Evolutionary conservation across 768 basidiomycete genomes (phyloP).

Genomic region (Pleurotus platypus): DNA sequence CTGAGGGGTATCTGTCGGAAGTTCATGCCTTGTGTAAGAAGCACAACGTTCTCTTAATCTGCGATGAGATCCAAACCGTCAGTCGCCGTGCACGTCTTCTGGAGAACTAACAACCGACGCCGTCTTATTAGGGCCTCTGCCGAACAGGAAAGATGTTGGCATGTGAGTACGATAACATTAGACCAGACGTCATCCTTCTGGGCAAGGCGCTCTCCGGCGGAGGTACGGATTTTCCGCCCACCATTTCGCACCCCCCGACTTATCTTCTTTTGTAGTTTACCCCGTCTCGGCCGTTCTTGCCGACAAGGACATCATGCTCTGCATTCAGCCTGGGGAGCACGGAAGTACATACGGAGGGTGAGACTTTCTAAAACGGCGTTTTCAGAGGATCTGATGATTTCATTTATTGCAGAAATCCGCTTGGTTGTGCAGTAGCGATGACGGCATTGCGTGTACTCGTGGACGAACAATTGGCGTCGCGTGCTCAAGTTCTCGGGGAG

Average conservation of each 20-base stretch:
- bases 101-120: background rate
- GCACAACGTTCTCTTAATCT: constrained; percentile 93
- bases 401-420: constrained; percentile 63
- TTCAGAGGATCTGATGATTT: constrained; percentile 3
- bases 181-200: constrained; percentile 89
- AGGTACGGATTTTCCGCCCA: constrained; percentile 42
- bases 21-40: constrained; percentile 84
- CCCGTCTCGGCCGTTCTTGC: constrained; percentile 95
- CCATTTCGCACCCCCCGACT: background rate
- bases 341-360: constrained; percentile 95
- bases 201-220: constrained; percentile 98
- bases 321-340: constrained; percentile 93
- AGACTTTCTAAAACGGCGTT: constrained; percentile 20
- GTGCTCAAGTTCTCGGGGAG: constrained; percentile 76
- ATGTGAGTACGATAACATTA: constrained; percentile 80
- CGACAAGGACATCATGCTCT: constrained; percentile 89
- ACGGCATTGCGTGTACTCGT: constrained; percentile 89
- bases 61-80: constrained; percentile 97
- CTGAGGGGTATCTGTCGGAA: constrained; percentile 76
- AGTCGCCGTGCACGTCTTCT: constrained; percentile 13
- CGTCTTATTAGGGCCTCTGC: constrained; percentile 66
- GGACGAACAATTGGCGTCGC: constrained; percentile 80
- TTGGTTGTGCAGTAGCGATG: constrained; percentile 95
- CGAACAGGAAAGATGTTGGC: constrained; percentile 94
- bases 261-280: constrained; percentile 55